Conservation (phyloP, 129 eudicot species). For the Glebionis coronaria region DNA sequence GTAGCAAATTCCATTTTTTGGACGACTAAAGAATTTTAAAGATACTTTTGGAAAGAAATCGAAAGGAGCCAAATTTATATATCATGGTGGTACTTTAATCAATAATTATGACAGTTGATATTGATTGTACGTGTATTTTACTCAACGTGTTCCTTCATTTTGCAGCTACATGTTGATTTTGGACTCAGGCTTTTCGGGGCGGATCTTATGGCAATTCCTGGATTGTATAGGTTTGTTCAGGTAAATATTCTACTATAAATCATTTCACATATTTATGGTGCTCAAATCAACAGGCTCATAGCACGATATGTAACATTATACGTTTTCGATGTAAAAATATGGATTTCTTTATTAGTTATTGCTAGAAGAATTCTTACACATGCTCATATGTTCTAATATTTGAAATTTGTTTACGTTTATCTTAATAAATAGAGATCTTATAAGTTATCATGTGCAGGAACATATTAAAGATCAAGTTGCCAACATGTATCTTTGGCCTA, state of each 20-base stretch:
- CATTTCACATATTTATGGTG: too few species aligned
- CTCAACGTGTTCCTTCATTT: background rate
- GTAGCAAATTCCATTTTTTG: too few species aligned
- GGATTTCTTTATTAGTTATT: too few species aligned
- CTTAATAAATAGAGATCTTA: too few species aligned
- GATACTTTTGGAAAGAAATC: background rate
- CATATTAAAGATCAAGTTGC: conserved; percentile 89
- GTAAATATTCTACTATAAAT: conserved; percentile 27
- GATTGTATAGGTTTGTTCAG: conserved; percentile 84
- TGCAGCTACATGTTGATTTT: conserved; percentile 97
- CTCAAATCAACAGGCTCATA: too few species aligned
- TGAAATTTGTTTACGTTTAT: background rate
- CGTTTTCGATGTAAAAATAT: too few species aligned
- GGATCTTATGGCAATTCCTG: conserved; percentile 98
- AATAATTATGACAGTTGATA: too few species aligned
- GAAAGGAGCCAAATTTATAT: background rate
- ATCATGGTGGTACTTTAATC: background rate
- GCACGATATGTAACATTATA: too few species aligned
- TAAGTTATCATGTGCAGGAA: conserved; percentile 52
- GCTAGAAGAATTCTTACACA: too few species aligned
- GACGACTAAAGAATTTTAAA: background rate
- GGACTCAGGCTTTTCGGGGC: conserved; percentile 91
- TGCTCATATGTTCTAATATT: too few species aligned
- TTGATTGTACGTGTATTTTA: background rate
- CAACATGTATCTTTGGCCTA: conserved; percentile 98